A percentile compares a stretch with the other conserved stretches of the same genome.
These are phyloP conservation scores for Guillardia theta DNA, from an alignment of 78 protist species.

Conservation along the genomic window DNA sequence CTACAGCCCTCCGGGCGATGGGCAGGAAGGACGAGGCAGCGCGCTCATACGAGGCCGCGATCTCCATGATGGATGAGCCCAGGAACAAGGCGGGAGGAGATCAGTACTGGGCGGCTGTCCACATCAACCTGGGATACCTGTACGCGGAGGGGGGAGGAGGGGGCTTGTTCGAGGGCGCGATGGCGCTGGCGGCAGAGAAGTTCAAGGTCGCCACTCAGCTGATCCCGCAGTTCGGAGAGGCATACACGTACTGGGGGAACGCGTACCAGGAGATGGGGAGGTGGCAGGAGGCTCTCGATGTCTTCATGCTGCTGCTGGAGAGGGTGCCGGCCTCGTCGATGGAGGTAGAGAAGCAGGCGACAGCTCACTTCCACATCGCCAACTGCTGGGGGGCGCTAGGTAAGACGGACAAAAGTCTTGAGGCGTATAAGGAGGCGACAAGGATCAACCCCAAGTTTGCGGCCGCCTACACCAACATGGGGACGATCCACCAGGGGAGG, in stretches of 20 bases:
- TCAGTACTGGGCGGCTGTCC: not conserved
- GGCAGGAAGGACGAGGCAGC: not conserved
- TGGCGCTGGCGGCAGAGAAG: not conserved
- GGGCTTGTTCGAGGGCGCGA: not conserved
- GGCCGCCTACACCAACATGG: not conserved
- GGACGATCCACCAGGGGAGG: not conserved
- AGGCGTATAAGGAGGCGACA: not conserved
- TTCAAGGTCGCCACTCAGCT: not conserved
- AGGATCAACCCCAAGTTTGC: not conserved
- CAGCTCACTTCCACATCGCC: not conserved
- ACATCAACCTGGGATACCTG: slow-evolving; percentile 18
- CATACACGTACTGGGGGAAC: slow-evolving; percentile 20
- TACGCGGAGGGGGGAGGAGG: slow-evolving; percentile 1
- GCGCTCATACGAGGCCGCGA: not conserved
- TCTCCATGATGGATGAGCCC: not conserved
- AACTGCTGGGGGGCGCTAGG: not conserved
- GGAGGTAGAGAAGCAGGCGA: not conserved
- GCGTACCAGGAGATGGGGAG: not conserved
- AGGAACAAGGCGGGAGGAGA: not conserved
- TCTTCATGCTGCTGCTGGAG: not conserved
- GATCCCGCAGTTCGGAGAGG: not conserved
- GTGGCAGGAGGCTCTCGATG: not conserved
- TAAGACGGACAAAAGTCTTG: not conserved
- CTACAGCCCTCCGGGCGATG: not conserved
- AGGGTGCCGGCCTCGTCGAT: not conserved